Conservation (phyloP, 2,329 filamentous ascomycete genomes). For the Hypoxylon sp. region DNA sequence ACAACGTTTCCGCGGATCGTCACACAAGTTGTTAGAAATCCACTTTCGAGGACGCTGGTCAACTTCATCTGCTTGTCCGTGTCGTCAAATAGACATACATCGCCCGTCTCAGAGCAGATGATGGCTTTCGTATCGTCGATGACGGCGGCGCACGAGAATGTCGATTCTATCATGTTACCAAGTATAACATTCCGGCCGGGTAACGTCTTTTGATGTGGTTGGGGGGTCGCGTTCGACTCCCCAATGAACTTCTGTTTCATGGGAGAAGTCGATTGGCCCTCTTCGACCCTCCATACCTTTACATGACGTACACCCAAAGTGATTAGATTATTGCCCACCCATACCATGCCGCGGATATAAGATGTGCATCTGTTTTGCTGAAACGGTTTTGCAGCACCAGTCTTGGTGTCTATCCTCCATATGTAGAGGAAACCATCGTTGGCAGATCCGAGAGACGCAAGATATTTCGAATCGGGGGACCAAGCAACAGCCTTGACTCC, state of each 20-base stretch:
- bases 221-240: slow-evolving; percentile 60
- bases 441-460: slow-evolving; percentile 88
- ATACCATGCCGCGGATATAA: slow-evolving; percentile 86
- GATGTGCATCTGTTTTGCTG: slow-evolving; percentile 94
- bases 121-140: slow-evolving; percentile 83
- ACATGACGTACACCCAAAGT: slow-evolving; percentile 93
- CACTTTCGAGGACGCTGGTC: slow-evolving; percentile 74
- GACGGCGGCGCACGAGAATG: slow-evolving; percentile 82
- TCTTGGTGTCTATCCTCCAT: slow-evolving; percentile 88
- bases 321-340: slow-evolving; percentile 87
- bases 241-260: slow-evolving; percentile 71
- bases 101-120: slow-evolving; percentile 88
- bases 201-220: slow-evolving; percentile 75
- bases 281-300: slow-evolving; percentile 92
- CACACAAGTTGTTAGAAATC: slow-evolving; percentile 78
- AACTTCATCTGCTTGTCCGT: slow-evolving; percentile 79
- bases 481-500: slow-evolving; percentile 92
- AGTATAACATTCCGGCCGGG: slow-evolving; percentile 90
- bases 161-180: slow-evolving; percentile 84
- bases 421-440: slow-evolving; percentile 96
- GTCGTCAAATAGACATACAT: slow-evolving; percentile 91
- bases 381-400: slow-evolving; percentile 83
- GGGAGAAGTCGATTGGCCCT: slow-evolving; percentile 71
- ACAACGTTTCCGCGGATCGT: slow-evolving; percentile 71
- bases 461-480: slow-evolving; percentile 86